A percentile compares a stretch with the other conserved stretches of the same genome.
Conservation (phyloP, 1,139 yeast genomes). For the Suhomyces ambrosiae region DNA sequence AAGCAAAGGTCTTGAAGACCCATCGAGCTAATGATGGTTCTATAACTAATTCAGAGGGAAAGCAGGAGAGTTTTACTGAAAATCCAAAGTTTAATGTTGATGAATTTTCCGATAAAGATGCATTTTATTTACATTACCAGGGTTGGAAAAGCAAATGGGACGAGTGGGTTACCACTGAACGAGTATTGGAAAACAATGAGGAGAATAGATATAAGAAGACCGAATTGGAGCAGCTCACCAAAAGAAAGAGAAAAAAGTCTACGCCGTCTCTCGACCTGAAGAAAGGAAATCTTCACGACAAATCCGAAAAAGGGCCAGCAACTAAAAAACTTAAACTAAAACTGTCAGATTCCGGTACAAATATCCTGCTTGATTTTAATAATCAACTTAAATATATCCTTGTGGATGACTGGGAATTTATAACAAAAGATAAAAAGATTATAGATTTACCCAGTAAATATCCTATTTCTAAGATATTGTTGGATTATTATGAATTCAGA, state of each 20-base stretch:
- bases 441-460: conserved; percentile 60
- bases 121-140: conserved; percentile 81
- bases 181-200: conserved; percentile 69
- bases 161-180: conserved; percentile 82
- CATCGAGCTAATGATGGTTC: conserved; percentile 56
- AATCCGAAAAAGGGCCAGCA: conserved; percentile 9
- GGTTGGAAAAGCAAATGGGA: conserved; percentile 98
- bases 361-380: conserved; percentile 16
- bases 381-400: conserved; percentile 60
- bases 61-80: conserved; percentile 30
- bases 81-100: conserved; percentile 38
- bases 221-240: conserved; percentile 53
- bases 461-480: conserved; percentile 54
- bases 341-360: conserved; percentile 3
- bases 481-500: conserved; percentile 44
- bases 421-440: conserved; percentile 77
- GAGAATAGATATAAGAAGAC: conserved; percentile 69
- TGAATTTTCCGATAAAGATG: conserved; percentile 38
- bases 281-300: conserved; percentile 9
- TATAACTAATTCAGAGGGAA: conserved; percentile 46
- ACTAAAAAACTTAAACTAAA: conserved; percentile 18
- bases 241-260: conserved; percentile 17
- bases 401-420: conserved; percentile 91
- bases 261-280: conserved; percentile 8
- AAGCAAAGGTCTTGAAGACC: conserved; percentile 73